phyloP scores from a whole-genome alignment of 495 filamentous ascomycete genomes.

The Viridothelium virens region DNA sequence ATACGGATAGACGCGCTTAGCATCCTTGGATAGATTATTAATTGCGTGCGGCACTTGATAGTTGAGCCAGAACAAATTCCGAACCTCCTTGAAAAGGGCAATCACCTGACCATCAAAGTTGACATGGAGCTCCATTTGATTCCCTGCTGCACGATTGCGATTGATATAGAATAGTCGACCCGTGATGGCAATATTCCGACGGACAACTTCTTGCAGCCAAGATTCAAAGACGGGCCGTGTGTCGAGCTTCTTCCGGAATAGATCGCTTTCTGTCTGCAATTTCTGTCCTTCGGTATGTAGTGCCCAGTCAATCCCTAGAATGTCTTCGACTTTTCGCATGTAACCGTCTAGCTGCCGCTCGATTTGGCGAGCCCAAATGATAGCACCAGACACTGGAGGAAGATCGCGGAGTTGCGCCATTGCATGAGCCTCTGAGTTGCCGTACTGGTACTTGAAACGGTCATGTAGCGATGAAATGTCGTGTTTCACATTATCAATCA shows the following conservation, averaged over 20 bases:
- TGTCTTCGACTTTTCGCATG: constrained; percentile 96
- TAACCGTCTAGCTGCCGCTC: constrained; percentile 89
- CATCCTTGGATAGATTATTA: constrained; percentile 93
- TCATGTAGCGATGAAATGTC: constrained; percentile 90
- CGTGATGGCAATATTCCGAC: constrained; percentile 78
- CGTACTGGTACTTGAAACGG: constrained; percentile 97
- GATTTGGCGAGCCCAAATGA: constrained; percentile 95
- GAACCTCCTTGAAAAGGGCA: constrained; percentile 96
- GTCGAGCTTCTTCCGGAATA: constrained; percentile 94
- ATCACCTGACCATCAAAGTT: constrained; percentile 98
- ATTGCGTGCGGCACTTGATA: constrained; percentile 88
- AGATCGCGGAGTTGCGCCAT: constrained; percentile 96
- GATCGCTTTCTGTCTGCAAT: constrained; percentile 72
- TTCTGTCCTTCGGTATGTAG: constrained; percentile 93
- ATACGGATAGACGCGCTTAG: constrained; percentile 92
- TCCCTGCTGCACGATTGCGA: constrained; percentile 77
- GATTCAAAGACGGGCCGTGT: constrained; percentile 88
- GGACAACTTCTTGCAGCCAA: constrained; percentile 83
- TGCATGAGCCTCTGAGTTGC: constrained; percentile 90
- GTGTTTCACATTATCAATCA: constrained; percentile 94
- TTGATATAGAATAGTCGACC: constrained; percentile 86
- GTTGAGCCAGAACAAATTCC: constrained; percentile 87
- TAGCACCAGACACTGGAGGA: constrained; percentile 89
- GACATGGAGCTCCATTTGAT: constrained; percentile 75
- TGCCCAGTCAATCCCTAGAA: constrained; percentile 87